These are phyloP conservation scores for Euphorbia pulcherrima DNA, from an alignment of 345 rosid genomes.

Conservation along the genomic window DNA sequence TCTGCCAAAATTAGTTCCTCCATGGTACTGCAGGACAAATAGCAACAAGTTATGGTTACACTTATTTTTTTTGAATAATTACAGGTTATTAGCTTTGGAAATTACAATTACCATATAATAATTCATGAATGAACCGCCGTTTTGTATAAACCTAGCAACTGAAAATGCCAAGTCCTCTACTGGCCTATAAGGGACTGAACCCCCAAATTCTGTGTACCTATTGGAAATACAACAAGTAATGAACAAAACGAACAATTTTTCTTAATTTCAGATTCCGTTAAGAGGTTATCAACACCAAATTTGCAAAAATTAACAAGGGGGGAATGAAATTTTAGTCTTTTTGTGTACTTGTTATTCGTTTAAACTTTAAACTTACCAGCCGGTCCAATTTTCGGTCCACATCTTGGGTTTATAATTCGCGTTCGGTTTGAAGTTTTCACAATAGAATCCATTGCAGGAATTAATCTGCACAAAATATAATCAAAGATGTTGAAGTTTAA, in stretches of 20 bases:
- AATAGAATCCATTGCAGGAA: conserved; percentile 47
- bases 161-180: conserved; percentile 45
- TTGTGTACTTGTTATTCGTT: not conserved
- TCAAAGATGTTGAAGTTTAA: not conserved
- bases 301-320: not conserved
- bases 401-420: conserved; percentile 38
- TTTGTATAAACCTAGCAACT: conserved; percentile 46
- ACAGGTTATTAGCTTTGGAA: not conserved
- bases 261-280: too few species aligned
- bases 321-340: not conserved
- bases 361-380: conserved; percentile 27
- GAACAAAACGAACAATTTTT: not conserved
- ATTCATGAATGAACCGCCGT: conserved; percentile 40
- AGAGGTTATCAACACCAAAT: too few species aligned
- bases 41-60: not conserved
- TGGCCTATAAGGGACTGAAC: conserved; percentile 42
- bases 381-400: conserved; percentile 44
- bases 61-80: not conserved
- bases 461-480: conserved; percentile 24
- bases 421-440: conserved; percentile 40
- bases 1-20: conserved; percentile 48
- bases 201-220: conserved; percentile 44
- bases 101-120: conserved; percentile 37
- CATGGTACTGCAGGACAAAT: conserved; percentile 38
- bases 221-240: not conserved